Evolutionary conservation across 306 rosid species (phyloP).

Genomic region (Fragaria ananassa): DNA sequence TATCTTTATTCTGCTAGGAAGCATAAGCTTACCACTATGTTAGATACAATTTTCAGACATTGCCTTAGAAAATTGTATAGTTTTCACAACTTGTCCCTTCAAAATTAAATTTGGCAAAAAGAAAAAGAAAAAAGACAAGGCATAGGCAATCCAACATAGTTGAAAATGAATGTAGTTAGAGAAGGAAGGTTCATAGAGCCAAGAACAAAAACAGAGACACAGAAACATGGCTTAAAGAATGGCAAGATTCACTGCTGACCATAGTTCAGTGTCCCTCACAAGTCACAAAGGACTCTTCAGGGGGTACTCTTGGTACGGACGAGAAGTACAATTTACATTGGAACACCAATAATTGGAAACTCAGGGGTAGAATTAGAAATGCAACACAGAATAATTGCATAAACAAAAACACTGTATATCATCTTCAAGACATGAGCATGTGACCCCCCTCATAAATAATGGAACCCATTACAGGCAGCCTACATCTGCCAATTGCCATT

Average conservation of each 20-base stretch:
- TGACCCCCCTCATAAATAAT: constrained; percentile 38
- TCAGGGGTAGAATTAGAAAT: constrained; percentile 16
- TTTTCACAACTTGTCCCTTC: not conserved
- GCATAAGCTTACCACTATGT: not conserved
- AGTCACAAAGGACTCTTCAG: not conserved
- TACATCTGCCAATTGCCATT: constrained; percentile 19
- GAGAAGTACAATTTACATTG: not conserved
- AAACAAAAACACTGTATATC: constrained; percentile 1
- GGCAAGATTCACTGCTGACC: constrained; percentile 1
- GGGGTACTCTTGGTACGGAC: constrained; percentile 25
- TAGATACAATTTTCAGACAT: not conserved
- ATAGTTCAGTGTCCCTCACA: not conserved
- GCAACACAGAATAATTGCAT: constrained; percentile 5
- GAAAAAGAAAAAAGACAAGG: no score
- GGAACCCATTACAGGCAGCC: constrained; percentile 28
- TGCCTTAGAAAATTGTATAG: not conserved
- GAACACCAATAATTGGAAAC: constrained; percentile 11
- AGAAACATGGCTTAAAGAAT: not conserved
- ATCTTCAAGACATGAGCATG: constrained; percentile 32
- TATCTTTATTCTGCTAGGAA: not conserved
- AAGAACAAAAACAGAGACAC: not conserved
- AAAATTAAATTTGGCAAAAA: not conserved
- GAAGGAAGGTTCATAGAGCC: constrained; percentile 9
- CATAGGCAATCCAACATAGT: not conserved
- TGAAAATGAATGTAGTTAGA: not conserved